A percentile compares a stretch with the other conserved stretches of the same genome.
These are phyloP conservation scores for Chalciporus chontae DNA, from an alignment of 768 basidiomycete genomes.

Conservation along the genomic window DNA sequence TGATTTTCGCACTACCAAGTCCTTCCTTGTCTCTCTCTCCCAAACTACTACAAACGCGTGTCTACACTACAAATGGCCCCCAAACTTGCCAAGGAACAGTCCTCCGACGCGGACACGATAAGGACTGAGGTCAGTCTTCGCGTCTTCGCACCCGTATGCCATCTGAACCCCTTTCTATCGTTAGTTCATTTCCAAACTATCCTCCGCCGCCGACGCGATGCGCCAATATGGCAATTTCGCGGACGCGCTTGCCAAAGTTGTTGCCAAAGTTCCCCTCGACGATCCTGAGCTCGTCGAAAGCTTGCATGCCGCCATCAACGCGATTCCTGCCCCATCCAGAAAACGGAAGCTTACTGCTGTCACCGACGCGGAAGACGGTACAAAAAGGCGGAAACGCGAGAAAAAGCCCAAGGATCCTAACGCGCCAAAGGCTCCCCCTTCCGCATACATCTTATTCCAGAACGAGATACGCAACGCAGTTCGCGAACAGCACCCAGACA, in stretches of 20 bases:
- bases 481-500: constrained; percentile 57
- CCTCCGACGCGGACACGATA: constrained; percentile 24
- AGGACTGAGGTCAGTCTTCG: constrained; percentile 30
- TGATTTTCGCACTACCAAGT: constrained; percentile 38
- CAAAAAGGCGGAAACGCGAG: constrained; percentile 32
- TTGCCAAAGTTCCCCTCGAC: constrained; percentile 37
- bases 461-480: constrained; percentile 80
- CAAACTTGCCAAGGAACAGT: constrained; percentile 23
- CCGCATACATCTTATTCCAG: constrained; percentile 93
- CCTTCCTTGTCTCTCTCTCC: constrained; percentile 34
- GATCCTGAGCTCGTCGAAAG: constrained; percentile 28
- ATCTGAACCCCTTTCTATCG: constrained; percentile 23
- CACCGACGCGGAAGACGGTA: constrained; percentile 37
- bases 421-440: constrained; percentile 90
- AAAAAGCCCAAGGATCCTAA: constrained; percentile 85
- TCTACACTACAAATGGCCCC: constrained; percentile 23
- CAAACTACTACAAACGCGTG: constrained; percentile 26
- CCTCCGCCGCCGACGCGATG: constrained; percentile 58
- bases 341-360: constrained; percentile 48
- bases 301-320: constrained; percentile 29
- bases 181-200: constrained; percentile 55
- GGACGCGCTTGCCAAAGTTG: constrained; percentile 53
- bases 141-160: constrained; percentile 7
- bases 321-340: constrained; percentile 32
- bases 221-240: constrained; percentile 58